Evolutionary conservation across 768 basidiomycete species (phyloP).

Genomic region (Lactifluus pinguis): DNA sequence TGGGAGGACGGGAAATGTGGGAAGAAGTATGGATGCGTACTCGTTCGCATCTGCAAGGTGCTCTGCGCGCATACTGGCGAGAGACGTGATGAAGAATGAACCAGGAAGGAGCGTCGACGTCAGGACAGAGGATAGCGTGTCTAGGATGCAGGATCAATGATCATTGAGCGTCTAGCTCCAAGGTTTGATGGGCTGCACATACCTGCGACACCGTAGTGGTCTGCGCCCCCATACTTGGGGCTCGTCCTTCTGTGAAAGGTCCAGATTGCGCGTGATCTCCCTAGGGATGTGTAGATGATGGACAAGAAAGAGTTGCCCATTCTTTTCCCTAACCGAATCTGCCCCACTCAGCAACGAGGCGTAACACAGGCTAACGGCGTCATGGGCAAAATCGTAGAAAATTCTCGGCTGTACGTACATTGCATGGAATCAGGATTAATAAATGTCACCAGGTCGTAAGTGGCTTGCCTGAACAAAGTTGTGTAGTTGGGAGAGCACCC

Average conservation of each 20-base stretch:
- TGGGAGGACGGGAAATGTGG: no score
- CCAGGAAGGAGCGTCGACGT: constrained; percentile 58
- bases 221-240: constrained; percentile 27
- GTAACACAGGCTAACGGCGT: no score
- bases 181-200: constrained; percentile 10
- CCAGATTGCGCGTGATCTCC: constrained; percentile 75
- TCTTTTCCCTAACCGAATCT: no score
- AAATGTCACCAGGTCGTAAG: no score
- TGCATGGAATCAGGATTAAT: background rate
- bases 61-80: no score
- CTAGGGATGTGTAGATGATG: constrained; percentile 49
- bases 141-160: constrained; percentile 23
- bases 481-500: constrained; percentile 60
- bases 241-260: constrained; percentile 28
- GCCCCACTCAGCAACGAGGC: no score
- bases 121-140: constrained; percentile 52
- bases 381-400: no score
- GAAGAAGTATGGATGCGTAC: no score
- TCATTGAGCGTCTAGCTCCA: background rate
- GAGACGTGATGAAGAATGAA: constrained; percentile 61
- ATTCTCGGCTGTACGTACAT: constrained; percentile 31
- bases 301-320: no score
- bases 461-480: no score
- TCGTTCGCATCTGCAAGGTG: no score
- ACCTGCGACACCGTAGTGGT: constrained; percentile 55